Conservation (phyloP, 2,329 filamentous ascomycete genomes). For the Penicillium sp. region DNA sequence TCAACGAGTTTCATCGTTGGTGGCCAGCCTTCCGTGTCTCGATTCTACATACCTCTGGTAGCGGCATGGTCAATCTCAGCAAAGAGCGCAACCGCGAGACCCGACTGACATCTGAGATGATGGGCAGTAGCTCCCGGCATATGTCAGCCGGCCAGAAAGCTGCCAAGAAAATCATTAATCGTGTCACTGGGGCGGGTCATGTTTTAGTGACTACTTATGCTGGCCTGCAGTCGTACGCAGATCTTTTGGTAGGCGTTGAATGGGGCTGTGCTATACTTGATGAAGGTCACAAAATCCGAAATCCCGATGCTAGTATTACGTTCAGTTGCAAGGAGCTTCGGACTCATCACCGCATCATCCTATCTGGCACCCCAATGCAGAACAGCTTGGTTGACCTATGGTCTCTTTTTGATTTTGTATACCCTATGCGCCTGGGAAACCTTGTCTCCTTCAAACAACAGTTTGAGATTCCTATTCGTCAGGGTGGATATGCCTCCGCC, state of each 20-base stretch:
- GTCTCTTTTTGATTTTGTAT: constrained; percentile 97
- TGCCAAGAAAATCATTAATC: constrained; percentile 73
- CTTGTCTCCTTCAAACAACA: constrained; percentile 84
- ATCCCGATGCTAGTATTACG: constrained; percentile 90
- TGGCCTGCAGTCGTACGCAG: constrained; percentile 85
- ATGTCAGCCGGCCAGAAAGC: constrained; percentile 56
- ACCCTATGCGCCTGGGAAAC: constrained; percentile 89
- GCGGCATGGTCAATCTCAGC: constrained; percentile 82
- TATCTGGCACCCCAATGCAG: constrained; percentile 96
- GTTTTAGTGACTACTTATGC: constrained; percentile 94
- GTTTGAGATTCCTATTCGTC: constrained; percentile 88
- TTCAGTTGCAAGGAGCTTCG: constrained; percentile 91
- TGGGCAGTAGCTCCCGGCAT: constrained; percentile 42
- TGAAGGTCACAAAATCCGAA: constrained; percentile 96
- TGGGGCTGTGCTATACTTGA: constrained; percentile 95
- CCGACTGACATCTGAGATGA: constrained; percentile 54
- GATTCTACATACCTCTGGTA: constrained; percentile 90
- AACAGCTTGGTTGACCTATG: constrained; percentile 93
- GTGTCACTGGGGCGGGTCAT: constrained; percentile 78
- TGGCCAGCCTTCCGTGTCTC: constrained; percentile 98
- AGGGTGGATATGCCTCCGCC: constrained; percentile 92
- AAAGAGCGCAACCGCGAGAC: constrained; percentile 59
- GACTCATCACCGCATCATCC: constrained; percentile 82
- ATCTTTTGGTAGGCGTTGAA: constrained; percentile 71
- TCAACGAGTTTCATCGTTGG: constrained; percentile 97